phyloP scores from a whole-genome alignment of 495 filamentous ascomycete genomes.

The Xylaria bambusicola region DNA sequence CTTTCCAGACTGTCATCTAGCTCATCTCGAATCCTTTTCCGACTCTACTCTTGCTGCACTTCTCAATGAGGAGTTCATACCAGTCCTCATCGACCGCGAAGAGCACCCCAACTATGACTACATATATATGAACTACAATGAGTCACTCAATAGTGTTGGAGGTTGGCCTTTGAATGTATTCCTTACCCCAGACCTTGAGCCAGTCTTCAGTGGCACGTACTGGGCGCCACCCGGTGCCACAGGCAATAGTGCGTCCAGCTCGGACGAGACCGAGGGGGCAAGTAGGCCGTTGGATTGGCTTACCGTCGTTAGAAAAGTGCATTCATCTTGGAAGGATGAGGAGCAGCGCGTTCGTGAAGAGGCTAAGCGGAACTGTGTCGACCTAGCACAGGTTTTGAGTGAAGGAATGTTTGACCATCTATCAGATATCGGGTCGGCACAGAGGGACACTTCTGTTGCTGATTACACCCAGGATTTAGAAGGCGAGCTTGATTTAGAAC shows the following conservation, averaged over 20 bases:
- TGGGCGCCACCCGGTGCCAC: slow-evolving; percentile 80
- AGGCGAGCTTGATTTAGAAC: slow-evolving; percentile 78
- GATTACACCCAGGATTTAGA: slow-evolving; percentile 32
- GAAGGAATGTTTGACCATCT: slow-evolving; percentile 71
- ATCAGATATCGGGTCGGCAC: slow-evolving; percentile 13
- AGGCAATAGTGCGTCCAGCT: slow-evolving; percentile 37
- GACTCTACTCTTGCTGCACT: slow-evolving; percentile 76
- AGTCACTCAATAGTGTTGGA: slow-evolving; percentile 87
- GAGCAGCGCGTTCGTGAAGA: slow-evolving; percentile 76
- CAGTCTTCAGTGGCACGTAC: slow-evolving; percentile 95
- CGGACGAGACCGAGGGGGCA: slow-evolving; percentile 25
- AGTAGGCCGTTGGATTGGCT: slow-evolving; percentile 46
- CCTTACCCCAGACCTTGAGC: slow-evolving; percentile 87
- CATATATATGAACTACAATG: slow-evolving; percentile 98
- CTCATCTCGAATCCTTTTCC: slow-evolving; percentile 91
- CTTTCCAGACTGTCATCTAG: slow-evolving; percentile 78
- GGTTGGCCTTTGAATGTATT: slow-evolving; percentile 98
- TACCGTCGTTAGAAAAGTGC: slow-evolving; percentile 78
- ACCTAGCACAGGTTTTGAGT: slow-evolving; percentile 81
- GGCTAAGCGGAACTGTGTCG: slow-evolving; percentile 76
- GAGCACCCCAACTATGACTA: slow-evolving; percentile 94
- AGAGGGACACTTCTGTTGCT: slow-evolving; percentile 9
- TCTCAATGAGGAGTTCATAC: slow-evolving; percentile 86
- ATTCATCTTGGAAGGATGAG: slow-evolving; percentile 81
- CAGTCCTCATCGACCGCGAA: slow-evolving; percentile 91